Conservation (phyloP, 73 alveolate species). For the Breviolum minutum region DNA sequence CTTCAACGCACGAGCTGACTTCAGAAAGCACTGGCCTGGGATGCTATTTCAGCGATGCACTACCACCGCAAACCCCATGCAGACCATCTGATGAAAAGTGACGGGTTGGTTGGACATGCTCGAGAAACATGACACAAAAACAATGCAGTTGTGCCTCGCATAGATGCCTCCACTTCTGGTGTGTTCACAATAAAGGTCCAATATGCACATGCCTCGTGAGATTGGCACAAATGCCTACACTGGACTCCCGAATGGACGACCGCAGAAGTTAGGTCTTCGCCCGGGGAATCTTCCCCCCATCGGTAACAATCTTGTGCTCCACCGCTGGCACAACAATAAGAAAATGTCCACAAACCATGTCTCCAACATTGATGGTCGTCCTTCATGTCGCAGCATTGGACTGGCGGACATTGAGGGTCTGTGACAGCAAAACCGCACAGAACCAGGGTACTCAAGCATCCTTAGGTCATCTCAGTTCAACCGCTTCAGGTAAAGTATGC, state of each 20-base stretch:
- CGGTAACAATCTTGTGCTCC: constrained; percentile 83
- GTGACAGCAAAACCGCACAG: background rate
- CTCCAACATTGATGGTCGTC: constrained; percentile 22
- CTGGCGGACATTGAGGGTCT: constrained; percentile 43
- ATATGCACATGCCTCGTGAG: constrained; percentile 49
- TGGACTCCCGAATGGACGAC: constrained; percentile 44
- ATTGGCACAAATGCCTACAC: constrained; percentile 69
- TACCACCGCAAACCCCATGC: too few relatives aligned
- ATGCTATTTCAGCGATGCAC: background rate
- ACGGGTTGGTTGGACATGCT: too few relatives aligned
- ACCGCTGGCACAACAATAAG: constrained; percentile 64
- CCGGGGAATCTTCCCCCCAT: constrained; percentile 77
- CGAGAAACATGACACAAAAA: background rate
- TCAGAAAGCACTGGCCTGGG: constrained; percentile 70
- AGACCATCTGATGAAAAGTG: too few relatives aligned
- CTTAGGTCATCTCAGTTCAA: background rate
- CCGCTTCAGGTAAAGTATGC: background rate
- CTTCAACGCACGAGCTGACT: constrained; percentile 14
- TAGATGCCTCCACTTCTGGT: background rate
- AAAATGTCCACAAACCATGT: constrained; percentile 56
- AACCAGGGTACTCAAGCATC: background rate
- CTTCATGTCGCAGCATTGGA: background rate
- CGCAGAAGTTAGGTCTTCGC: constrained; percentile 29
- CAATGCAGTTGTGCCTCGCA: background rate
- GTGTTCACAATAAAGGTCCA: constrained; percentile 53